Base-by-base conservation (phyloP, 192 early-diverging fungal genomes). In the Funneliformis mosseae region DNA sequence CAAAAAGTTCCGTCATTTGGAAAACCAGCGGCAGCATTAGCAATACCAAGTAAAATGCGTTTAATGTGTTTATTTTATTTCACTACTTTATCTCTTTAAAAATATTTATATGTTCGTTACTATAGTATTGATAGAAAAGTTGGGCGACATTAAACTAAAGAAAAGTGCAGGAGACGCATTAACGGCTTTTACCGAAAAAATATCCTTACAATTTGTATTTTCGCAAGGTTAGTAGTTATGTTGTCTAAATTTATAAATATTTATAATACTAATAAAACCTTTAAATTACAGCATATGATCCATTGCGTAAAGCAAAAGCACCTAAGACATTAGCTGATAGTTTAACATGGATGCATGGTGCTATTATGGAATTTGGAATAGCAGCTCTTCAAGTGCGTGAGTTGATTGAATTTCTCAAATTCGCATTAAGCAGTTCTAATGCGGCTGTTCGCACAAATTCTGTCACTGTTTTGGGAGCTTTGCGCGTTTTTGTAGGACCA, bases 111-210 rank as follows among this genome's bases (percentile, higher is more conserved):
- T 61, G 4, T 42, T 74, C 63, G 70, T 14, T 46, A 67, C 42
- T 42, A 23, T 78, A 91, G 91, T 91, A 8, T 85, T 97, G 46
- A 93, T 90, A 1, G 98, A 98, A 81, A 98, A 97, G 84, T 88
- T 99, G 18, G 95, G 97, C 21, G 98, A 99, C 77, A 93, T 96
- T 77, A 99, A 99, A 83, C 87, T 98, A 27, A 98, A 97, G 80
- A 94, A 93, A 38, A 86, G 90, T 0, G 93, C 96, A 0, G 92
- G 92, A 9, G 93, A 94, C 25, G 95, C 95, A 67, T 84, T 99
- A 82, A 89, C 89, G 4, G 80, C 87, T 0, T 94, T 97, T 80
- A 90, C 94, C 1, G 95, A 97, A 85, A 87, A 87, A 10, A 88
- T 88, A 42, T 89, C 93, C 0, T 85, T 99, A 0, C 91, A 94